phyloP scores from a whole-genome alignment of 139 green algal genomes.

The Mesostigma viride region DNA sequence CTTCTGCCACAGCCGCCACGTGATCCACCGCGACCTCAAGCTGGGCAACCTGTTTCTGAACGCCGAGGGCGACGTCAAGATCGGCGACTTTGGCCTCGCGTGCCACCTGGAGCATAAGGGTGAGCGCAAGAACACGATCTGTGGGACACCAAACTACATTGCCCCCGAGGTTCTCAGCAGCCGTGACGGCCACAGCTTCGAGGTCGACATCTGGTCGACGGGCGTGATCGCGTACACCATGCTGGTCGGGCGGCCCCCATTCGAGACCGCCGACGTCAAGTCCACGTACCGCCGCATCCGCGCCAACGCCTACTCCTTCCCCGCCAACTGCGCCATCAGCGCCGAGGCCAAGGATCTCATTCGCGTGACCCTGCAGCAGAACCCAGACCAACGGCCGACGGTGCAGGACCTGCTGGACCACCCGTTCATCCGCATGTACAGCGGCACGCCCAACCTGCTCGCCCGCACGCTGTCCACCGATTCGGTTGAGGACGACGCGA shows the following conservation, averaged over 20 bases:
- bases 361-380: background rate
- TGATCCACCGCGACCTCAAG: no score
- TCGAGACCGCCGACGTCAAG: conserved; percentile 27
- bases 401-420: no score
- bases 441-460: no score
- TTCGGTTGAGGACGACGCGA: no score
- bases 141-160: conserved; percentile 31
- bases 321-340: background rate
- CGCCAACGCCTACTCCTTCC: conserved; percentile 23
- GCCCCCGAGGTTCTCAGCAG: conserved; percentile 28
- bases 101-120: no score
- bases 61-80: no score
- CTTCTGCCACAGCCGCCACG: no score
- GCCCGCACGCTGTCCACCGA: no score
- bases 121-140: conserved; percentile 29
- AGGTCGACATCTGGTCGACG: conserved; percentile 33
- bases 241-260: conserved; percentile 28
- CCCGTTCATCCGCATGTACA: no score
- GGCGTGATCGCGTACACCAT: conserved; percentile 33
- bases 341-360: conserved; percentile 11
- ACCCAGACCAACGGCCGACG: conserved; percentile 9
- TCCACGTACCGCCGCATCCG: conserved; percentile 30
- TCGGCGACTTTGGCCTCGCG: no score
- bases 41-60: no score
- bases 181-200: conserved; percentile 24